phyloP scores from a whole-genome alignment of 495 filamentous ascomycete genomes.

The Chaetomium cochliodes region DNA sequence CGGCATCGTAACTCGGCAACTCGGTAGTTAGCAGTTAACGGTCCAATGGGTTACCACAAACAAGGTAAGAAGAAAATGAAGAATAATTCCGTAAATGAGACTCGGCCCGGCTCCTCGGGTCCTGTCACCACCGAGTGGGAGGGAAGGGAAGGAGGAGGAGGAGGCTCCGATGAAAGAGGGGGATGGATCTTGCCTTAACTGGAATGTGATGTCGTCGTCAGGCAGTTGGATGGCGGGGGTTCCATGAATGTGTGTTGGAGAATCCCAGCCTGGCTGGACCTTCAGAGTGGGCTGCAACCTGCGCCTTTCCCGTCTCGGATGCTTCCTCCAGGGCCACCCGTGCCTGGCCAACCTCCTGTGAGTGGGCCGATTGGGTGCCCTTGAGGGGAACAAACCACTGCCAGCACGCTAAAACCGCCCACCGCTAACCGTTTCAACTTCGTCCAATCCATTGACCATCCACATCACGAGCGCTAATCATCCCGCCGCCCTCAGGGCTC shows the following conservation, averaged over 20 bases:
- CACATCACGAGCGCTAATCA: background rate
- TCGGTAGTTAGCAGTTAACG: too few species aligned
- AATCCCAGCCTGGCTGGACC: background rate
- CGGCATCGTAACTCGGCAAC: conserved; percentile 33
- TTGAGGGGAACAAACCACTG: too few species aligned
- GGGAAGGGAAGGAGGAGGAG: background rate
- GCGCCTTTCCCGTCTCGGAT: conserved; percentile 17
- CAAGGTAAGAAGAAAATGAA: background rate
- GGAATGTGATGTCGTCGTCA: background rate
- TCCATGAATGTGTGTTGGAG: background rate
- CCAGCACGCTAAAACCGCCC: background rate
- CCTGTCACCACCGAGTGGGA: background rate
- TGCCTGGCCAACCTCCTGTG: background rate
- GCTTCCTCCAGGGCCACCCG: background rate
- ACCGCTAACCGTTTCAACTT: conserved; percentile 12
- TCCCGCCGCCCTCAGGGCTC: background rate
- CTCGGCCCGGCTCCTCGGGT: background rate
- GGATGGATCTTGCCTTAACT: background rate
- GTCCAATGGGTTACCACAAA: background rate
- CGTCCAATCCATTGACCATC: background rate
- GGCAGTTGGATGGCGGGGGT: background rate
- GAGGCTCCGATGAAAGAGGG: conserved; percentile 15
- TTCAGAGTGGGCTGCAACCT: background rate
- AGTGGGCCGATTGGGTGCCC: background rate
- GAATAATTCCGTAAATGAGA: background rate